Base-by-base conservation (phyloP, 2,329 filamentous ascomycete species). In the Sordariomycetes sp. region DNA sequence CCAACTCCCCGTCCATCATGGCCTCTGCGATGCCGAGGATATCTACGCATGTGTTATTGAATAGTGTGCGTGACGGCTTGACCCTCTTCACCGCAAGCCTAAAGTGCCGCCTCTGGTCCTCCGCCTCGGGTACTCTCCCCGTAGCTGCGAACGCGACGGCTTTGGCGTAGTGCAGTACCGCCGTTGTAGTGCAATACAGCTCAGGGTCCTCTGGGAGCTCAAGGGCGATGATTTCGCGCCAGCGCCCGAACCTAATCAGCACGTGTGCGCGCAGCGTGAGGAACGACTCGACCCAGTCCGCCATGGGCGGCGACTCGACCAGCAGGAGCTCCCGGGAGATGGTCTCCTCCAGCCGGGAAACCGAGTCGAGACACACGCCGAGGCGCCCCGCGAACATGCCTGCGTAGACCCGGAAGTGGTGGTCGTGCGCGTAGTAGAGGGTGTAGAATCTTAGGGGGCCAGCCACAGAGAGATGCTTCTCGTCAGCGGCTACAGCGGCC, bases 251-350 rank as follows among this genome's bases (percentile, higher is more conserved):
- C 0, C 89, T 82, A 52, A 93, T 76, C 18, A 89, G 73, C 1
- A 85, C 83, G 67, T 93, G 88, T 1, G 86, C 73, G 3, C 83
- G 79, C 68, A 89, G 82, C 1, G 80, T 79, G 3, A 88, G 70
- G 62, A 90, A 90, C 1, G 80, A 80, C 69, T 92, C 89, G 1
- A 91, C 73, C 83, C 86, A 91, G 68, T 91, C 87, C 1, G 88
- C 87, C 87, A 92, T 90, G 0, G 86, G 86, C 0, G 86, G 86
- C 0, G 81, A 84, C 61, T 84, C 66, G 3, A 88, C 74, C 0
- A 81, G 79, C 0, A 92, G 74, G 3, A 91, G 69, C 0, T 79
- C 78, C 57, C 86, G 81, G 0, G 87, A 80, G 3, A 91, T 71
- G 0, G 82, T 81, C 0, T 70, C 70, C 65, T 90, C 86, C 54